Percentiles rank a stretch among this genome's conserved stretches.
Conservation (phyloP, 2,329 filamentous ascomycete genomes). For the Calonectria henricotiae region DNA sequence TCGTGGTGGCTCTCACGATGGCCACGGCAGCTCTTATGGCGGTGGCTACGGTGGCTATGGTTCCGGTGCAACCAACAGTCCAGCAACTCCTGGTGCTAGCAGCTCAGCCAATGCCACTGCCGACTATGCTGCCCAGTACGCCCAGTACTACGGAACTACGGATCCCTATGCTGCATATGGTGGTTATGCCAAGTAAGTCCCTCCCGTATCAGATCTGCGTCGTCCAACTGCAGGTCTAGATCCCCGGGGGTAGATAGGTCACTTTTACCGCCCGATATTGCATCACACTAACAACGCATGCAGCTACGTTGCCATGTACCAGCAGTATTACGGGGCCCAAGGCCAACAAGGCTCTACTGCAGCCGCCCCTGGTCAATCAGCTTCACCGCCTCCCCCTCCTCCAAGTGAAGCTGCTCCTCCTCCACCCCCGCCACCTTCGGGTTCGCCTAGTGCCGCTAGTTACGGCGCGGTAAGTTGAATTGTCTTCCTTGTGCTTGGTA, state of each 20-base stretch:
- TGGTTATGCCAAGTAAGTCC: slow-evolving; percentile 82
- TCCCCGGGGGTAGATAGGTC: not conserved
- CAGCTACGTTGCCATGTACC: slow-evolving; percentile 80
- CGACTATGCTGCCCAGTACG: slow-evolving; percentile 87
- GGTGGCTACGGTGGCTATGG: slow-evolving; percentile 54
- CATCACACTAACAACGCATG: slow-evolving; percentile 45
- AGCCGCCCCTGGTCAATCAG: slow-evolving; percentile 62
- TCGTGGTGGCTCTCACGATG: slow-evolving; percentile 57
- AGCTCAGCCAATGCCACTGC: slow-evolving; percentile 52
- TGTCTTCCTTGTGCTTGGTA: not conserved
- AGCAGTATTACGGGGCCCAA: slow-evolving; percentile 76
- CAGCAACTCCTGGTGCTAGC: slow-evolving; percentile 54
- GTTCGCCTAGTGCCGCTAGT: slow-evolving; percentile 63
- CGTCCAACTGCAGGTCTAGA: slow-evolving; percentile 6
- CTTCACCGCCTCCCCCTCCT: slow-evolving; percentile 73
- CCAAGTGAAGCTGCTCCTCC: slow-evolving; percentile 75
- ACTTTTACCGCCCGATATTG: not conserved
- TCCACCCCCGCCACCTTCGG: slow-evolving; percentile 66
- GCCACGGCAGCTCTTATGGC: slow-evolving; percentile 55
- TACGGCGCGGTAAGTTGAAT: slow-evolving; percentile 76
- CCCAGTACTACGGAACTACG: slow-evolving; percentile 82
- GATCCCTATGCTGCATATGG: slow-evolving; percentile 95
- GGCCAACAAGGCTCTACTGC: slow-evolving; percentile 64
- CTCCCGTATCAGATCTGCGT: not conserved
- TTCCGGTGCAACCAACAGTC: slow-evolving; percentile 59